A percentile compares a stretch with the other conserved stretches of the same genome.
These are phyloP conservation scores for Hypoxylon sp. DNA, from an alignment of 2,329 filamentous ascomycete genomes.

Conservation along the genomic window DNA sequence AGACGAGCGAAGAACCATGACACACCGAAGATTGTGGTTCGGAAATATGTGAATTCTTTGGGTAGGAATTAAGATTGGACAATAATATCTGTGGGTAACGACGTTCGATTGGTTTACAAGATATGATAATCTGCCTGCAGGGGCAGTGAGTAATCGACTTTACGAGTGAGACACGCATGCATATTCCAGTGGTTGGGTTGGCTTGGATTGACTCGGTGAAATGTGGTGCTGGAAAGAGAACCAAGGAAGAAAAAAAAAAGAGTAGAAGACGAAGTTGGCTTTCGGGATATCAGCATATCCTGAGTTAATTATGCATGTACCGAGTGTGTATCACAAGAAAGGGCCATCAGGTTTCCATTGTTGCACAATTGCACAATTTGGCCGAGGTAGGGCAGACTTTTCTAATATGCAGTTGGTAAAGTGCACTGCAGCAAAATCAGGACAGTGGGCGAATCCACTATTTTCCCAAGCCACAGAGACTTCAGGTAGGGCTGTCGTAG, in stretches of 20 bases:
- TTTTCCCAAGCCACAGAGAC: conserved; percentile 3
- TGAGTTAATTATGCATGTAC: neutral
- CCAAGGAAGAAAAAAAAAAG: neutral
- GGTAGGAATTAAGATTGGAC: conserved; percentile 51
- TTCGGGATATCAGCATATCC: conserved; percentile 3
- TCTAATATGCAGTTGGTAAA: neutral
- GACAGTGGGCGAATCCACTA: neutral
- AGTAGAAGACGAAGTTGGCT: neutral
- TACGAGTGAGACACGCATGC: conserved; percentile 24
- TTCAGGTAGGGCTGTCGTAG: neutral
- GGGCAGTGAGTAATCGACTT: conserved; percentile 32
- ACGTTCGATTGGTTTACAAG: conserved; percentile 20
- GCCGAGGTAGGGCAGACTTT: conserved; percentile 1
- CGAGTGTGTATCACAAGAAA: neutral
- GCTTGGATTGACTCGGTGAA: conserved; percentile 20
- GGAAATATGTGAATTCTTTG: conserved; percentile 47
- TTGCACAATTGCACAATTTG: neutral
- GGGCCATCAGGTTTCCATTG: neutral
- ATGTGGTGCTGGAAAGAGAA: neutral
- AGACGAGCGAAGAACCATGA: conserved; percentile 47
- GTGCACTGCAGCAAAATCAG: neutral
- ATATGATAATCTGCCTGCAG: conserved; percentile 14
- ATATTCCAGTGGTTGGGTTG: neutral
- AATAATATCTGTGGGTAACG: conserved; percentile 10
- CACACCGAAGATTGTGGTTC: conserved; percentile 45